Evolutionary conservation across 768 basidiomycete species (phyloP), one percentile per base, ranked within the genome.

Genomic region (Auriculariales sp.): DNA sequence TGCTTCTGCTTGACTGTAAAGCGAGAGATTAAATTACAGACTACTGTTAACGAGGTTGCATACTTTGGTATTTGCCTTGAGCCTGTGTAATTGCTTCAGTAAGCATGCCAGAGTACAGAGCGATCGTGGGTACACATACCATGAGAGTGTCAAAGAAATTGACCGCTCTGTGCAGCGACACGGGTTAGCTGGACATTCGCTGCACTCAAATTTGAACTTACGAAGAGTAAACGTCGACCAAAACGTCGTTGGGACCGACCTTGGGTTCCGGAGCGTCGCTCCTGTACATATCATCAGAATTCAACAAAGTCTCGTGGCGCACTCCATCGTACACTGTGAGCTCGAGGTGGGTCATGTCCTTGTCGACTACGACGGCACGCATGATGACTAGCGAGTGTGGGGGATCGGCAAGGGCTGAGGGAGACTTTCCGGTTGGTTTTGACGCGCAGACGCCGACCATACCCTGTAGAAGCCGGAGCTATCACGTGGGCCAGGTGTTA

Each of bases 351-450:
- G 85, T 81, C 29, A 68, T 73, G 51, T 83, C 75, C 58, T 85
- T 71, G 24, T 73, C 72, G 36, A 94, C 70, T 30, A 84, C 73
- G 61, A 86, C 89, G 19, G 77, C 91, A 46, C 79, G 79, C 90
- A 93, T 94, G 11, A 25, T 53, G 5, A 24, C 47, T n/a, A 28
- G 9, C 42, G 31, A 9, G 9, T 7, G 15, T 7, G 39, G 39
- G 17, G 22, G 3, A 19, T 6, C 9, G 39, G 19, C 19, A 22
- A 44, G 39, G 6, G 31, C 7, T 32, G 31, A 32, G 15, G 31
- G 31, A 32, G 9, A 15, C 31, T 32, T n/a, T n/a, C n/a, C n/a
- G n/a, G n/a, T n/a, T n/a, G n/a, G n/a, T n/a, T n/a, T n/a, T n/a
- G n/a, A n/a, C n/a, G n/a, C n/a, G n/a, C n/a, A n/a, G n/a, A n/a